Evolutionary conservation across 2,329 filamentous ascomycete species (phyloP).

Genomic region (Fusarium longipes): DNA sequence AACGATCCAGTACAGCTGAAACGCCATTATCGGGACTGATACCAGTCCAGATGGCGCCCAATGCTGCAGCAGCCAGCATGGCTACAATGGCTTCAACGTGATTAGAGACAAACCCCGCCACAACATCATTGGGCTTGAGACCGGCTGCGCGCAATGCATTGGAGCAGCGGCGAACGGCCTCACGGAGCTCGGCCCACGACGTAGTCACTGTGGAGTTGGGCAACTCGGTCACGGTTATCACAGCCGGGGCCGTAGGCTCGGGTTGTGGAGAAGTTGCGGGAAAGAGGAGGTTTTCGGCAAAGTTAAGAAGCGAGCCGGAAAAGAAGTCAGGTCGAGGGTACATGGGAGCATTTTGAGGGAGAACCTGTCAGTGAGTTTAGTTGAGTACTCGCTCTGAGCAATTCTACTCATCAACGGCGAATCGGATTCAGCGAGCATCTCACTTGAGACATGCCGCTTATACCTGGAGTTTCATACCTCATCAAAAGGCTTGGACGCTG

Average conservation of each 20-base stretch:
- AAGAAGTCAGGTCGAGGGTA: conserved; percentile 93
- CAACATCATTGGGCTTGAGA: conserved; percentile 65
- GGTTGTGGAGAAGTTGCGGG: conserved; percentile 61
- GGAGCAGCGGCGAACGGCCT: conserved; percentile 79
- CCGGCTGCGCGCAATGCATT: conserved; percentile 75
- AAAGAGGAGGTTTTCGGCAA: conserved; percentile 93
- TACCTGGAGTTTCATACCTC: conserved; percentile 58
- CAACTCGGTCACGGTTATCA: conserved; percentile 84
- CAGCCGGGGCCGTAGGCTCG: conserved; percentile 71
- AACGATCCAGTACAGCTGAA: conserved; percentile 86
- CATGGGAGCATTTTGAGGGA: conserved; percentile 75
- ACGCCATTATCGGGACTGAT: conserved; percentile 94
- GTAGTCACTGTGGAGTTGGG: conserved; percentile 66
- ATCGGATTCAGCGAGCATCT: conserved; percentile 1
- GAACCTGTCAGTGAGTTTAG: conserved; percentile 63
- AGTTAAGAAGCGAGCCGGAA: conserved; percentile 81
- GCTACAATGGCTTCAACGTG: conserved; percentile 88
- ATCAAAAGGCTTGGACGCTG: conserved; percentile 71
- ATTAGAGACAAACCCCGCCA: conserved; percentile 87
- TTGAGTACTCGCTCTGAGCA: neutral
- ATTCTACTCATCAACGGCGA: neutral
- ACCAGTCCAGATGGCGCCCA: conserved; percentile 93
- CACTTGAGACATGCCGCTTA: conserved; percentile 10
- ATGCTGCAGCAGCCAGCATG: conserved; percentile 83
- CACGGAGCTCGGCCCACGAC: conserved; percentile 84